Percentiles rank a stretch among this genome's conserved stretches.
Evolutionary conservation across 179 eudicot species (phyloP).

Genomic region (Beta corolliflora): DNA sequence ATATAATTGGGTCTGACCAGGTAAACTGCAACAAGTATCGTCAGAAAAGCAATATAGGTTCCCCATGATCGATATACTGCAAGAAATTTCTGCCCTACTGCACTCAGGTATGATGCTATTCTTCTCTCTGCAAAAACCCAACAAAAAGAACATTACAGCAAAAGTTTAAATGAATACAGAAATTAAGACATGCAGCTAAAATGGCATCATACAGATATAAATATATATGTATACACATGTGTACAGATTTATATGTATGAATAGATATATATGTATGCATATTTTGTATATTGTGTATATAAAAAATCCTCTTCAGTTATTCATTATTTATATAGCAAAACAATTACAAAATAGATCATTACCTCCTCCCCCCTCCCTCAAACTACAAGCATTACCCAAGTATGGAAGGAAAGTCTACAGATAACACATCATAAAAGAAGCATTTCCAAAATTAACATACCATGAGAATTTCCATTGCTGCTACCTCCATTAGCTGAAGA

Average conservation of each 20-base stretch:
- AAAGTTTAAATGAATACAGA: constrained; percentile 3
- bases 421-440: not conserved
- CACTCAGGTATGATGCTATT: constrained; percentile 82
- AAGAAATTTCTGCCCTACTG: constrained; percentile 75
- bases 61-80: constrained; percentile 83
- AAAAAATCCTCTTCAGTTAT: no score
- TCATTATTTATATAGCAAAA: not conserved
- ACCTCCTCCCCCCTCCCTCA: not conserved
- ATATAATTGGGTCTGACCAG: constrained; percentile 80
- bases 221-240: no score
- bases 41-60: constrained; percentile 85
- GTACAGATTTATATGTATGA: no score
- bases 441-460: constrained; percentile 35
- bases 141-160: constrained; percentile 23
- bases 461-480: constrained; percentile 60
- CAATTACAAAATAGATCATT: not conserved
- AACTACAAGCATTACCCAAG: not conserved
- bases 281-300: no score
- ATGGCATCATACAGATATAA: not conserved
- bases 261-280: no score
- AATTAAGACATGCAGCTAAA: constrained; percentile 17
- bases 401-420: not conserved
- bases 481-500: constrained; percentile 52
- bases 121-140: constrained; percentile 73
- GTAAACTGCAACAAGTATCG: constrained; percentile 84